A percentile compares a stretch with the other conserved stretches of the same genome.
phyloP scores from a whole-genome alignment of 345 rosid genomes.

The Gossypium herbaceum region DNA sequence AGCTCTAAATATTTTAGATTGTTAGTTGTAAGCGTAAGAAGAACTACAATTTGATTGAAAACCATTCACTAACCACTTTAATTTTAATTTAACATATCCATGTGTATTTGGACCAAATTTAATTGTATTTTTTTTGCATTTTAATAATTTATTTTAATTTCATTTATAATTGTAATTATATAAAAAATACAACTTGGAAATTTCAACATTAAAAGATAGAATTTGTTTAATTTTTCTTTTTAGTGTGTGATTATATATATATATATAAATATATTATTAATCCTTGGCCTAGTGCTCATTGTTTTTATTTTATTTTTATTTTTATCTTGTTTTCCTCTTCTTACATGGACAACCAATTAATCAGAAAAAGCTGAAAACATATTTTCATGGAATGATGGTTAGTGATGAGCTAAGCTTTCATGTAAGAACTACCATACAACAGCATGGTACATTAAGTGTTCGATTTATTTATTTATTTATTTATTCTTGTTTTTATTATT shows the following conservation, averaged over 20 bases:
- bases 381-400: conserved; percentile 10
- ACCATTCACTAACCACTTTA: not conserved
- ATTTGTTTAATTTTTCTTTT: not conserved
- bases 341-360: not conserved
- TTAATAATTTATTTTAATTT: not conserved
- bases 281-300: not conserved
- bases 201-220: not conserved
- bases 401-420: conserved; percentile 6
- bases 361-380: conserved; percentile 8
- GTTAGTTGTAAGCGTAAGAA: no score
- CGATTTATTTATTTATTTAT: not conserved
- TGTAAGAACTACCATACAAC: conserved; percentile 9
- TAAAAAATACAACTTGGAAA: not conserved
- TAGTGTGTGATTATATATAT: not conserved
- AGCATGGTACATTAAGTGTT: conserved; percentile 12
- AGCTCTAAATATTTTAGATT: no score
- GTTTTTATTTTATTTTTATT: no score
- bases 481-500: not conserved
- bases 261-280: not conserved
- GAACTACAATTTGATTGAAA: not conserved
- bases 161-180: not conserved
- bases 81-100: not conserved
- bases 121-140: not conserved
- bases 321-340: not conserved
- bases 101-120: not conserved